phyloP scores from a whole-genome alignment of 2,329 filamentous ascomycete genomes.

The Herpotrichia juniperi region DNA sequence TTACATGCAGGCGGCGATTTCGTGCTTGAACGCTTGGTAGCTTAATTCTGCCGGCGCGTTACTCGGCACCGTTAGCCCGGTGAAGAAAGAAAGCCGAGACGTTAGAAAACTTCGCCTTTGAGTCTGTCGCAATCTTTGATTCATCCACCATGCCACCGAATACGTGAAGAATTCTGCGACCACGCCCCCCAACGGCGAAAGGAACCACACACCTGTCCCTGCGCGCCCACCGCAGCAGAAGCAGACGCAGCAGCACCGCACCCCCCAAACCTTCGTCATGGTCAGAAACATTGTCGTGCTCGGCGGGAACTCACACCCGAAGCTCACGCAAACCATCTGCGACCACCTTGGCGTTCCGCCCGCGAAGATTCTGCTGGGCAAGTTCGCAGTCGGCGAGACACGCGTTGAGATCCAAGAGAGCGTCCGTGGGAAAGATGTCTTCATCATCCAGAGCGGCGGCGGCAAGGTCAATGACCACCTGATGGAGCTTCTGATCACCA shows the following conservation, averaged over 20 bases:
- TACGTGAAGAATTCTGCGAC: constrained; percentile 29
- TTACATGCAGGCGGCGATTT: constrained; percentile 18
- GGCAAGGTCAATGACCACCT: constrained; percentile 95
- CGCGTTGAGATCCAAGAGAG: constrained; percentile 96
- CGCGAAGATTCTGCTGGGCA: constrained; percentile 81
- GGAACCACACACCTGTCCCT: neutral
- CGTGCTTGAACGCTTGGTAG: constrained; percentile 26
- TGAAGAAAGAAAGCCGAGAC: constrained; percentile 22
- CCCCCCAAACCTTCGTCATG: constrained; percentile 60
- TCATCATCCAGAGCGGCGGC: constrained; percentile 93
- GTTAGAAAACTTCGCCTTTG: constrained; percentile 33
- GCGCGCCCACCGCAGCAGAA: constrained; percentile 7
- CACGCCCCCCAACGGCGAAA: constrained; percentile 8
- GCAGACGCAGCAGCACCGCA: constrained; percentile 17
- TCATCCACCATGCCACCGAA: constrained; percentile 42
- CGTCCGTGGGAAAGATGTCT: constrained; percentile 97
- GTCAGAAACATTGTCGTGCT: constrained; percentile 95
- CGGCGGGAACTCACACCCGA: constrained; percentile 89
- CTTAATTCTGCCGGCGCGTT: constrained; percentile 27
- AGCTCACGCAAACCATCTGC: constrained; percentile 85
- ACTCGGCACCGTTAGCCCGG: constrained; percentile 27
- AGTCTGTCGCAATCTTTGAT: constrained; percentile 10
- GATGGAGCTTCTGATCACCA: constrained; percentile 96
- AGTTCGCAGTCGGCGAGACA: constrained; percentile 95
- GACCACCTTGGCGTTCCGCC: constrained; percentile 85